Base-by-base conservation (phyloP, 2,329 filamentous ascomycete species). In the Cercospora zeina region DNA sequence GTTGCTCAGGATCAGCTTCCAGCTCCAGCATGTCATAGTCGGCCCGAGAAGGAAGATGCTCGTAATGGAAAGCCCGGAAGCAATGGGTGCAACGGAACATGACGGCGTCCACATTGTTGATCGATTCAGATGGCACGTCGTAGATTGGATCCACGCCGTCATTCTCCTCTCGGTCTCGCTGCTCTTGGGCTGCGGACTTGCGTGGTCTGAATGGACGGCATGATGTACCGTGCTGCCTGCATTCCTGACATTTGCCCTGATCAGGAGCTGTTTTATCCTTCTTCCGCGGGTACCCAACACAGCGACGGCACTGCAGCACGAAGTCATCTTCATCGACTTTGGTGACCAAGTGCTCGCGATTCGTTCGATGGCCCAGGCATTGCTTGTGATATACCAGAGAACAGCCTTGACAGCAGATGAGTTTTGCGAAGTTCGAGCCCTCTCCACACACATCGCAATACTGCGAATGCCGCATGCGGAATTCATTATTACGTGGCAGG, bases 331-430 rank as follows among this genome's bases (percentile, higher is more conserved):
- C 80, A 1, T 81, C 87, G 57, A 97, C 77, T 74, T 97, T 99
- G 24, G 92, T 97, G 9, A 91, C 91, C 36, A 95, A 79, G 74
- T 97, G 95, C n/a, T 96, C 91, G 63, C 95, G 84, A 11, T 75
- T 80, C 56, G 83, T 84, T 54, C 95, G 85, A 54, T 82, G 80
- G 1, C 93, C 92, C 30, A 99, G 81, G 72, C 95, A 99, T 42
- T 78, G 78, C 74, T 90, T 91, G 76, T 99, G 95, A 68, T 91
- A 96, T 0, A 89, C 83, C 53, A 88, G 81, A 1, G 88, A 91
- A 74, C 95, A 99, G 31, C 95, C 95, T 77, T 99, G 96, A 69
- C 95, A 99, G 71, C 88, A 87, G 34, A 99, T 83, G 24, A 99
- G 79, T 39, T 84, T 80, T 0, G 90, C 91, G 71, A 87, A 88